phyloP scores from a whole-genome alignment of 352 stramenopile species.

The Phytophthora sansomeana region DNA sequence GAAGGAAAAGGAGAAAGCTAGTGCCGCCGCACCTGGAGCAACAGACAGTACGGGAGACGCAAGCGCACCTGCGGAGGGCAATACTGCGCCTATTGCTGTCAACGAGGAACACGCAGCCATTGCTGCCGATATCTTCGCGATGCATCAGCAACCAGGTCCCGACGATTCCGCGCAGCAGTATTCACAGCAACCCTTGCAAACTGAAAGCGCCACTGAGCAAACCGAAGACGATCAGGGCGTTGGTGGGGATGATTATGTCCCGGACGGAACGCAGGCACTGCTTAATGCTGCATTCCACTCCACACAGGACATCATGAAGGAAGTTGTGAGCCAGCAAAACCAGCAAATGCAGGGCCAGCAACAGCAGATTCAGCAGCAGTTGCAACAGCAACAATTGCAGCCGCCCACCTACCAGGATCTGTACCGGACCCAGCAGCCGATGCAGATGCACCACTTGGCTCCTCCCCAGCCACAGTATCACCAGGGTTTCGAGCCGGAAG shows the following conservation, averaged over 20 bases:
- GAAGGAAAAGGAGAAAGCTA: conserved; percentile 44
- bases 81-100: conserved; percentile 12
- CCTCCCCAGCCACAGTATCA: conserved; percentile 48
- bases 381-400: conserved; percentile 33
- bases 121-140: conserved; percentile 45
- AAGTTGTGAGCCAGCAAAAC: conserved; percentile 62
- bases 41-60: conserved; percentile 26
- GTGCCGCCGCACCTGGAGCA: conserved; percentile 7
- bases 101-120: conserved; percentile 47
- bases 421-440: conserved; percentile 42
- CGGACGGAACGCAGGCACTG: conserved; percentile 71
- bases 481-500: conserved; percentile 73
- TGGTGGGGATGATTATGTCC: conserved; percentile 43
- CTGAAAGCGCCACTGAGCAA: conserved; percentile 15
- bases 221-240: conserved; percentile 20
- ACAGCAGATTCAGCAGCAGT: conserved; percentile 44
- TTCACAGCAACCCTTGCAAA: conserved; percentile 32
- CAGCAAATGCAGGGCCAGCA: conserved; percentile 44
- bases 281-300: conserved; percentile 77
- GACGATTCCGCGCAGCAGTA: conserved; percentile 32
- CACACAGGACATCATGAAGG: conserved; percentile 79
- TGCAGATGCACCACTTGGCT: conserved; percentile 47
- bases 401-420: conserved; percentile 45
- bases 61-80: conserved; percentile 13
- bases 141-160: conserved; percentile 43